Conservation (phyloP, 2,329 filamentous ascomycete genomes). For the Aspergillus ochraceoroseus region DNA sequence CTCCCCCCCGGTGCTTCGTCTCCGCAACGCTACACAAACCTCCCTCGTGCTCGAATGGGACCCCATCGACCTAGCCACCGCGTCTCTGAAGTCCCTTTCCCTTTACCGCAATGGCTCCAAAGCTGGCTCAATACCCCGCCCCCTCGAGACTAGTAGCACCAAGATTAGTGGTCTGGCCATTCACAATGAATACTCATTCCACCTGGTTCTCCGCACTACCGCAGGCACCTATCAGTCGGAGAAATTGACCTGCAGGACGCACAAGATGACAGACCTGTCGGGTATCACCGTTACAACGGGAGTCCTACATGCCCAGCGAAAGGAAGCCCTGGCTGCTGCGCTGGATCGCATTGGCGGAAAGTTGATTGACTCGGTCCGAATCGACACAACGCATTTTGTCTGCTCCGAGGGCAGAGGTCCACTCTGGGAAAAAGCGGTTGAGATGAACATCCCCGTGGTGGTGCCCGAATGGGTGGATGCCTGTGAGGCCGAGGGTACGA, state of each 20-base stretch:
- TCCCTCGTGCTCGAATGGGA: slow-evolving; percentile 98
- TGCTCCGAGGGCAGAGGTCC: slow-evolving; percentile 87
- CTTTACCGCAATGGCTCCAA: slow-evolving; percentile 96
- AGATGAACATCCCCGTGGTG: slow-evolving; percentile 97
- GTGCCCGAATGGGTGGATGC: slow-evolving; percentile 95
- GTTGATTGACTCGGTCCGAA: slow-evolving; percentile 81
- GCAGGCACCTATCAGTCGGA: slow-evolving; percentile 84
- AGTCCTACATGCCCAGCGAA: slow-evolving; percentile 67
- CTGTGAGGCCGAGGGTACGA: slow-evolving; percentile 88
- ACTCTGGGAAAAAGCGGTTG: slow-evolving; percentile 91
- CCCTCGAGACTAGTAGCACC: slow-evolving; percentile 81
- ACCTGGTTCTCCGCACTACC: slow-evolving; percentile 82
- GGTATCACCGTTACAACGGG: slow-evolving; percentile 93
- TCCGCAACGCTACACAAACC: slow-evolving; percentile 97
- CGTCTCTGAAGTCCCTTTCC: slow-evolving; percentile 80
- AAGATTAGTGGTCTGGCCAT: slow-evolving; percentile 97
- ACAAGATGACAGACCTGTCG: slow-evolving; percentile 97
- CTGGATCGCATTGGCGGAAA: slow-evolving; percentile 89
- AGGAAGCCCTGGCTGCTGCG: slow-evolving; percentile 67
- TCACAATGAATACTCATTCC: slow-evolving; percentile 92
- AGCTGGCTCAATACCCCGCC: slow-evolving; percentile 87
- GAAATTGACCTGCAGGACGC: slow-evolving; percentile 78
- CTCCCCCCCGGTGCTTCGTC: slow-evolving; percentile 70
- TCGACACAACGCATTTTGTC: slow-evolving; percentile 98
- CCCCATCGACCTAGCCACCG: slow-evolving; percentile 84